Percentiles rank a stretch among this genome's conserved stretches.
Evolutionary conservation across 2,329 filamentous ascomycete species (phyloP).

Genomic region (Fusarium tricinctum): DNA sequence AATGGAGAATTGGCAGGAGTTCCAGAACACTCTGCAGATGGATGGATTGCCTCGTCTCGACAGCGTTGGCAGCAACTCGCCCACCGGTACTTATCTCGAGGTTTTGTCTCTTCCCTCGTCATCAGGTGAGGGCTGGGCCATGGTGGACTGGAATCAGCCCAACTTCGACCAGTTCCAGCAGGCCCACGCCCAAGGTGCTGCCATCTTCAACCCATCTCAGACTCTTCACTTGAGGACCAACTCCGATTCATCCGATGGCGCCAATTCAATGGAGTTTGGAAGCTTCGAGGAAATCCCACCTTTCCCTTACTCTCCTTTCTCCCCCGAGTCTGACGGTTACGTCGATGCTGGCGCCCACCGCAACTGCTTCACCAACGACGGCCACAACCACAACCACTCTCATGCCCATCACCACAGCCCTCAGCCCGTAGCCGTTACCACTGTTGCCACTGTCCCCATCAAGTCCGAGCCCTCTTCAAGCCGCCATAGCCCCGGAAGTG

Average conservation of each 20-base stretch:
- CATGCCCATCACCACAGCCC: constrained; percentile 49
- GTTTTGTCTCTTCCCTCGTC: constrained; percentile 85
- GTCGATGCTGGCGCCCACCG: constrained; percentile 72
- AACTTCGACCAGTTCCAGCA: constrained; percentile 73
- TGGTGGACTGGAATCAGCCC: constrained; percentile 81
- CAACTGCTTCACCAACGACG: constrained; percentile 72
- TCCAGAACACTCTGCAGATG: constrained; percentile 73
- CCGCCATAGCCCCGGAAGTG: constrained; percentile 72
- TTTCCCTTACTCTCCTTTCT: constrained; percentile 84
- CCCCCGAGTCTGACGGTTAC: constrained; percentile 83
- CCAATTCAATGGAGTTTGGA: constrained; percentile 75
- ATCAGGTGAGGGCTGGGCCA: constrained; percentile 88
- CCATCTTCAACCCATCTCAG: constrained; percentile 93
- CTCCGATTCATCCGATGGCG: constrained; percentile 85
- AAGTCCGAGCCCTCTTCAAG: constrained; percentile 67
- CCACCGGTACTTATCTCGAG: constrained; percentile 76
- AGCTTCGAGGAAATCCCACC: constrained; percentile 84
- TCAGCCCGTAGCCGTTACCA: constrained; percentile 74
- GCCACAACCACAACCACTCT: constrained; percentile 61
- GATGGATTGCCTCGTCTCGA: constrained; percentile 59
- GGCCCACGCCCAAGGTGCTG: constrained; percentile 66
- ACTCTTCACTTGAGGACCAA: constrained; percentile 89
- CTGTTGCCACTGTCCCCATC: constrained; percentile 77
- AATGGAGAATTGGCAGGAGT: constrained; percentile 84
- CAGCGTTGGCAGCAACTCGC: constrained; percentile 62